Evolutionary conservation across 1,284 basidiomycete genomes (phyloP).

Genomic region (Caloboletus firmus): DNA sequence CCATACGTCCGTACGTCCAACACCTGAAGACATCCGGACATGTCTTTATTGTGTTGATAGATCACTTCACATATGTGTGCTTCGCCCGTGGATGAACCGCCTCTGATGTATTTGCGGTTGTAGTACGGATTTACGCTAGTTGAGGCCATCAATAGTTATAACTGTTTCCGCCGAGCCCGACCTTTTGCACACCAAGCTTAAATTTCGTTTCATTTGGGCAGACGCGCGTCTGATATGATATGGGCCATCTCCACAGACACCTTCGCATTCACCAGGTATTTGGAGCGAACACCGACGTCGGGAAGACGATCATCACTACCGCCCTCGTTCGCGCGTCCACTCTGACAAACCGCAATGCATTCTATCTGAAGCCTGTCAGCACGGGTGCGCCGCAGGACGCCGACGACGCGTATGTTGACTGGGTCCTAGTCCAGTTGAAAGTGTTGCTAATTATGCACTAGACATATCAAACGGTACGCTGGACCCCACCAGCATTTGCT

Average conservation of each 20-base stretch:
- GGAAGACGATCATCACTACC: constrained; percentile 87
- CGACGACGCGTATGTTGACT: constrained; percentile 69
- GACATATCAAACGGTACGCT: constrained; percentile 69
- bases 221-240: constrained; percentile 9
- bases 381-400: constrained; percentile 80
- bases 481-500: constrained; percentile 45
- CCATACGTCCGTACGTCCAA: constrained; percentile 19
- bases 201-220: not conserved
- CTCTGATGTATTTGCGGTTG: constrained; percentile 12
- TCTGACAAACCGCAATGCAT: constrained; percentile 50
- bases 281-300: constrained; percentile 90
- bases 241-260: constrained; percentile 64
- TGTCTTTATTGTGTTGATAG: constrained; percentile 26
- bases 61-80: not conserved
- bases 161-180: not conserved
- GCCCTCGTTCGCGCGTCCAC: constrained; percentile 80
- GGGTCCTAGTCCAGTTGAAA: not conserved
- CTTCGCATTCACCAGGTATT: constrained; percentile 88
- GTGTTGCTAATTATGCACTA: constrained; percentile 33
- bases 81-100: constrained; percentile 2
- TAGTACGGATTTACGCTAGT: constrained; percentile 22
- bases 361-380: constrained; percentile 90
- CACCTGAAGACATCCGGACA: constrained; percentile 27
- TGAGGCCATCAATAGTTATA: not conserved
- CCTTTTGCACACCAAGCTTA: not conserved